A percentile compares a stretch with the other conserved stretches of the same genome.
Conservation (phyloP, 306 rosid genomes). For the Malus orientalis region DNA sequence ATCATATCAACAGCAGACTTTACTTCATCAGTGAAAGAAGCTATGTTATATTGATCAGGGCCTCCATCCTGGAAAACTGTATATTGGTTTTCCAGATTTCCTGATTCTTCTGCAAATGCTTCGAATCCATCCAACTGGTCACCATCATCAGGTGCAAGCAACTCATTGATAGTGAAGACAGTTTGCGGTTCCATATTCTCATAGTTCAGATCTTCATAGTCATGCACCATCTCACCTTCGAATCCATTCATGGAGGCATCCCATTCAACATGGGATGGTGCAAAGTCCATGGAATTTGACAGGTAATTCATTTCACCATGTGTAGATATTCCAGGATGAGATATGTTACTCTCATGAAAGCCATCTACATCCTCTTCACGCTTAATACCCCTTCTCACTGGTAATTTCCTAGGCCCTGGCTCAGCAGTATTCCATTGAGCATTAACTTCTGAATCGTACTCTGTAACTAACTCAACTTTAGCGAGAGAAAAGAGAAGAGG, state of each 20-base stretch:
- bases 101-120: conserved; percentile 38
- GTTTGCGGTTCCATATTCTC: conserved; percentile 72
- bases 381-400: conserved; percentile 70
- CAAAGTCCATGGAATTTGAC: conserved; percentile 23
- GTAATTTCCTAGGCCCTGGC: conserved; percentile 67
- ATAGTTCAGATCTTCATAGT: conserved; percentile 31
- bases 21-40: conserved; percentile 10
- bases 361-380: conserved; percentile 56
- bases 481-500: conserved; percentile 66
- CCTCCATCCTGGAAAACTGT: conserved; percentile 9
- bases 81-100: conserved; percentile 27
- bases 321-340: conserved; percentile 23
- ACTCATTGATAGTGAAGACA: conserved; percentile 61
- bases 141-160: conserved; percentile 55
- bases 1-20: conserved; percentile 20
- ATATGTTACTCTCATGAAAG: conserved; percentile 28
- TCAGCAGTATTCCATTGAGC: conserved; percentile 48
- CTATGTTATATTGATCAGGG: conserved; percentile 27
- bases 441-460: conserved; percentile 41
- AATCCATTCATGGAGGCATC: conserved; percentile 28
- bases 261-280: conserved; percentile 28
- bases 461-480: conserved; percentile 57
- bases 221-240: conserved; percentile 34
- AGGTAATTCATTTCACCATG: conserved; percentile 22
- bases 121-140: conserved; percentile 38